Evolutionary conservation across 2,329 filamentous ascomycete species (phyloP), one percentile per base, ranked within the genome.

Genomic region (Hymenoscyphus fraxineus): DNA sequence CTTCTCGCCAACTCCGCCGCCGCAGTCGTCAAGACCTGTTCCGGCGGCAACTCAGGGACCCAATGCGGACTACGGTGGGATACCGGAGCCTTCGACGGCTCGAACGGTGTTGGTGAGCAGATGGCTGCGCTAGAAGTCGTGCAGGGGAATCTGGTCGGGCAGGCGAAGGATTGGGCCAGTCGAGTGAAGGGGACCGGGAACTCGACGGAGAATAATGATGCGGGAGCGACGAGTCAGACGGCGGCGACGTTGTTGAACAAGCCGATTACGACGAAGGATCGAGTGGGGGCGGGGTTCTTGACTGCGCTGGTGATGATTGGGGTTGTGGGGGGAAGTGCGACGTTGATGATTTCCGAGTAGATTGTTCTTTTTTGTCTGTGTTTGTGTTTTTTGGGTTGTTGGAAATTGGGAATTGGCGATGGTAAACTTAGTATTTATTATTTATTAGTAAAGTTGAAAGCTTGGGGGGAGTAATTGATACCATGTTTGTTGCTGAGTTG

Each of bases 61-160:
- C 82, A 86, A 80, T 89, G 86, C 69, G 85, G 87, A 6, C 73
- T 87, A 58, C 82, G 81, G 65, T 89, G 87, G 86, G 82, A 81
- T 41, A 80, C 82, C 60, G 58, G 58, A 1, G 77, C 73, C 6
- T 76, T 77, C n/a, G 87, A 90, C 73, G 84, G 84, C 27, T 80
- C 79, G 7, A 81, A 80, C 1, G 88, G 88, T 3, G 83, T 90
- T 0, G 88, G 88, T 3, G 87, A 90, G 74, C 88, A 91, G 75
- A 91, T 92, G 88, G 81, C 85, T 1, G 87, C 84, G 3, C 77
- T 91, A 73, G 87, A 90, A 68, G 80, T 89, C 10, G 83, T 86
- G 61, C 74, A 78, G 62, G 78, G 78, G 40, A 74, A 79, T 58
- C 72, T 82, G 15, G 68, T 75, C 7, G 66, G 66, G 12, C 58